phyloP scores from a whole-genome alignment of 768 basidiomycete species.

The Mrakia blollopis region DNA sequence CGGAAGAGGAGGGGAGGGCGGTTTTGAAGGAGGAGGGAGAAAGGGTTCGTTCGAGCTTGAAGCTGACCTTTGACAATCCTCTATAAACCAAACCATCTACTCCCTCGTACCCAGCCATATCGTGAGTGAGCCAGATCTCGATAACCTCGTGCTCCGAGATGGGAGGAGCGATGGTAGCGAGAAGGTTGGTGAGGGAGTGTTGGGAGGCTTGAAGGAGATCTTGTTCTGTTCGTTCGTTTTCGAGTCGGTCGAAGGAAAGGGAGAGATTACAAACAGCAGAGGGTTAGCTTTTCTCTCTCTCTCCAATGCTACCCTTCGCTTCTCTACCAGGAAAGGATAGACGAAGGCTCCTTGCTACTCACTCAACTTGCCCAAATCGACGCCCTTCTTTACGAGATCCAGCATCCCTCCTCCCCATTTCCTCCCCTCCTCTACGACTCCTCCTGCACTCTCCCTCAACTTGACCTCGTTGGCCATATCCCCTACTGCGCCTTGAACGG shows the following conservation, averaged over 20 bases:
- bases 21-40: background rate
- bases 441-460: background rate
- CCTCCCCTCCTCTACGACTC: conserved; percentile 11
- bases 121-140: conserved; percentile 89
- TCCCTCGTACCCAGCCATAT: conserved; percentile 94
- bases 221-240: conserved; percentile 66
- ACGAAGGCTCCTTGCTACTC: background rate
- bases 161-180: conserved; percentile 95
- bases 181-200: conserved; percentile 80
- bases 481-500: conserved; percentile 12
- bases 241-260: too few relatives aligned
- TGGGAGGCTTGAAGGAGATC: conserved; percentile 84
- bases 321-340: background rate
- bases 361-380: conserved; percentile 30
- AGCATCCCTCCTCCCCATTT: conserved; percentile 9
- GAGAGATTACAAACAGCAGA: too few relatives aligned
- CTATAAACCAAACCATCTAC: conserved; percentile 90
- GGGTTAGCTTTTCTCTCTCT: too few relatives aligned
- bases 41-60: background rate
- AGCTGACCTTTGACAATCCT: conserved; percentile 64
- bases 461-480: conserved; percentile 22
- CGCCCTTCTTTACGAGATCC: conserved; percentile 25
- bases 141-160: conserved; percentile 98
- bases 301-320: too few relatives aligned
- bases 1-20: background rate